Evolutionary conservation across 352 stramenopile species (phyloP).

Genomic region (Phytopythium boreale): DNA sequence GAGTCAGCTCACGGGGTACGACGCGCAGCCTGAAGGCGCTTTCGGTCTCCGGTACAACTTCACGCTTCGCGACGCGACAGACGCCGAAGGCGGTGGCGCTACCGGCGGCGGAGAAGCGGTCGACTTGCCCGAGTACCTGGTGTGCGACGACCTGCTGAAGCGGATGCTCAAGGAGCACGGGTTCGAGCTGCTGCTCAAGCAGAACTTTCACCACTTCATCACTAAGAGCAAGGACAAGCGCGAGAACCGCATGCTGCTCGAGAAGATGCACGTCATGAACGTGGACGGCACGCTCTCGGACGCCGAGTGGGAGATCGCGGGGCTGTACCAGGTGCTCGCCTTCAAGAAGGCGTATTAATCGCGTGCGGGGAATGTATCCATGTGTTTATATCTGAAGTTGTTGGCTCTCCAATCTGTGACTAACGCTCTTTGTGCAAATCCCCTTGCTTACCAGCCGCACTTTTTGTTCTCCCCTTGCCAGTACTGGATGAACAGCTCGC

Average conservation of each 20-base stretch:
- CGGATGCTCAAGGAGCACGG: conserved; percentile 67
- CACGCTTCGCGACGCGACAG: conserved; percentile 72
- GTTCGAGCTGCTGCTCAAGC: conserved; percentile 78
- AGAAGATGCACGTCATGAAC: conserved; percentile 89
- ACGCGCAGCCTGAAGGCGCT: conserved; percentile 31
- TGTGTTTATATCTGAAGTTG: not conserved
- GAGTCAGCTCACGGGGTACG: conserved; percentile 37
- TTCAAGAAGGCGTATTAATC: conserved; percentile 81
- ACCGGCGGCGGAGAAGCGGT: conserved; percentile 65
- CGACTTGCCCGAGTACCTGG: conserved; percentile 89
- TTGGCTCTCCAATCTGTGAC: not conserved
- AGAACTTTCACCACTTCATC: conserved; percentile 87
- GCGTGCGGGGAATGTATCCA: not conserved
- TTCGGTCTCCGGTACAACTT: conserved; percentile 92
- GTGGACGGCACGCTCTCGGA: conserved; percentile 80
- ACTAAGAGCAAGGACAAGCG: conserved; percentile 68
- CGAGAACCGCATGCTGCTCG: conserved; percentile 59
- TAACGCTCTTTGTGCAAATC: not conserved
- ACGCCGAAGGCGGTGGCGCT: conserved; percentile 29
- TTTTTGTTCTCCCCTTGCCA: conserved; percentile 16
- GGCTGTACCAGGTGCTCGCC: conserved; percentile 82
- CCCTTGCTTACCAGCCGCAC: conserved; percentile 5
- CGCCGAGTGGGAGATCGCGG: conserved; percentile 84
- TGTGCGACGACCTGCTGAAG: conserved; percentile 76
- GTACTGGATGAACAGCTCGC: conserved; percentile 20